These are phyloP conservation scores for Penicillium goetzii DNA, from an alignment of 495 filamentous ascomycete genomes.

Conservation along the genomic window DNA sequence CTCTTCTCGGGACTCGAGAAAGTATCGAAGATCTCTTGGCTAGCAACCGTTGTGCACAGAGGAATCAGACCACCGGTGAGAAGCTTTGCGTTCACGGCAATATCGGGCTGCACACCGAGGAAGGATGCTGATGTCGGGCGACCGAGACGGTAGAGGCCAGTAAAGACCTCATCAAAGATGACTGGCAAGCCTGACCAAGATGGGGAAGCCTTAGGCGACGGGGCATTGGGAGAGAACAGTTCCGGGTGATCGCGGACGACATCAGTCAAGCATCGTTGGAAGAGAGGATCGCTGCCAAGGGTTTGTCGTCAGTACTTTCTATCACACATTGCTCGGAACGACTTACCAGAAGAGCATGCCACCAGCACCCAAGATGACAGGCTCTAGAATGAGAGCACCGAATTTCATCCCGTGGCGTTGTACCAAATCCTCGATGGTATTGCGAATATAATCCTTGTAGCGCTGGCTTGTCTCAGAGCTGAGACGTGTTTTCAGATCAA, in stretches of 20 bases:
- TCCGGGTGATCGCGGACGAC: conserved; percentile 60
- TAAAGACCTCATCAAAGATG: conserved; percentile 82
- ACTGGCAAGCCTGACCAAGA: conserved; percentile 73
- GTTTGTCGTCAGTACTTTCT: conserved; percentile 19
- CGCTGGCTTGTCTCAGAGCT: conserved; percentile 38
- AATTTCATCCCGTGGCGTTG: conserved; percentile 63
- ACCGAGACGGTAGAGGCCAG: conserved; percentile 77
- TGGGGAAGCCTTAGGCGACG: conserved; percentile 20
- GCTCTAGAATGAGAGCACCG: conserved; percentile 75
- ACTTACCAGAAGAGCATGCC: conserved; percentile 76
- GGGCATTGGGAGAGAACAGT: conserved; percentile 43
- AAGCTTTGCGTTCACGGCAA: conserved; percentile 77
- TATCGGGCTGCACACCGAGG: conserved; percentile 65
- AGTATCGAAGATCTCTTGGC: conserved; percentile 69
- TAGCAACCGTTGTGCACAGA: conserved; percentile 70
- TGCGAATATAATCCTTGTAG: conserved; percentile 63
- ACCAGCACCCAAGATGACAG: conserved; percentile 73
- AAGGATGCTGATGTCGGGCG: conserved; percentile 66
- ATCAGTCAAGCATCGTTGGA: conserved; percentile 67
- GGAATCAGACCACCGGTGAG: conserved; percentile 79
- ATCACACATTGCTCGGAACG: neutral
- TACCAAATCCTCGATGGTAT: conserved; percentile 53
- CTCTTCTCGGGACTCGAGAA: conserved; percentile 69
- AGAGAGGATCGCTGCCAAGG: conserved; percentile 67
- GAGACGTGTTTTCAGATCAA: conserved; percentile 59